phyloP scores from a whole-genome alignment of 2,329 filamentous ascomycete species.

The Talaromyces sp. region DNA sequence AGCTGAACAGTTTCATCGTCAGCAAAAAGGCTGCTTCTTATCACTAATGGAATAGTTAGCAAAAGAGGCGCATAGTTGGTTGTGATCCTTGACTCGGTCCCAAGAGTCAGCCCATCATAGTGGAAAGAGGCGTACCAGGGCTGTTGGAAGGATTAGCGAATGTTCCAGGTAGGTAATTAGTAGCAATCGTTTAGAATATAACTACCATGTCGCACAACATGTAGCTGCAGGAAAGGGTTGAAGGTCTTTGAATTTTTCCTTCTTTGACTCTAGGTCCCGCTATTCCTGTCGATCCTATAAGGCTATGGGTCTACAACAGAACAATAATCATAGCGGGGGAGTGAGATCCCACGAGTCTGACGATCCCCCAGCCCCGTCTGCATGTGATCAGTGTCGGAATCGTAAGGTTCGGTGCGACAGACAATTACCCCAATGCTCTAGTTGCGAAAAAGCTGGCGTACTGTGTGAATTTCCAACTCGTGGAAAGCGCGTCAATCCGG shows the following conservation, averaged over 20 bases:
- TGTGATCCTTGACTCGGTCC: neutral
- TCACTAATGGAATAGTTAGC: neutral
- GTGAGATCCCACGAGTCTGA: neutral
- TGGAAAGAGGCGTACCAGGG: neutral
- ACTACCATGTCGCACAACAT: neutral
- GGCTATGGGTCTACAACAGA: neutral
- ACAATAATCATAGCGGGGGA: neutral
- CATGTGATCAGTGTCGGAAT: neutral
- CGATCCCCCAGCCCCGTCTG: neutral
- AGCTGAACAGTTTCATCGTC: neutral
- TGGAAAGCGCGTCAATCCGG: neutral
- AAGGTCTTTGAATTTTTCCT: neutral
- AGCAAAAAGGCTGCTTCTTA: neutral
- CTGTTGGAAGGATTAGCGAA: neutral
- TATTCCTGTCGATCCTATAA: neutral
- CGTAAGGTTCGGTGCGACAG: slow-evolving; percentile 1
- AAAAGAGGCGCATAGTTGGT: neutral
- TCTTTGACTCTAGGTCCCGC: neutral
- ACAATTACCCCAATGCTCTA: slow-evolving; percentile 1
- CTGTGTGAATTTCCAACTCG: slow-evolving; percentile 5
- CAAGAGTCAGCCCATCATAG: neutral
- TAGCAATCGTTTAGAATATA: neutral
- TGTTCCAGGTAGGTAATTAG: neutral
- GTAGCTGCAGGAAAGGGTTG: neutral
- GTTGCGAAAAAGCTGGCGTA: slow-evolving; percentile 3